Percentiles rank a stretch among this genome's conserved stretches.
Conservation (phyloP, 2,329 filamentous ascomycete genomes). For the Boeremia exigua region DNA sequence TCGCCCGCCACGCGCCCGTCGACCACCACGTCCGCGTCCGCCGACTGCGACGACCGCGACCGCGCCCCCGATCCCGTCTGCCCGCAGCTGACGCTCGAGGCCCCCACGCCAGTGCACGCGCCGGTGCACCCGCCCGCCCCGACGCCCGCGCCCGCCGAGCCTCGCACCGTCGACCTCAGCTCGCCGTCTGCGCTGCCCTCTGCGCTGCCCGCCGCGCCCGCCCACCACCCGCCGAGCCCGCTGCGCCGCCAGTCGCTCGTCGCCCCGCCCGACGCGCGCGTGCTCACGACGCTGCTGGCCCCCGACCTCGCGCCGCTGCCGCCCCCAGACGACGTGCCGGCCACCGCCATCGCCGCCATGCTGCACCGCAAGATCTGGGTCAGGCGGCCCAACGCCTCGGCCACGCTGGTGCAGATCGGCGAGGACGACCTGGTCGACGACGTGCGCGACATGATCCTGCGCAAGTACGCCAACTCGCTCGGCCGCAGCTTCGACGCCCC, state of each 20-base stretch:
- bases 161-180: background rate
- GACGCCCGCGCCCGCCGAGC: too few species aligned
- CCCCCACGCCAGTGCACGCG: too few species aligned
- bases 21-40: conserved; percentile 7
- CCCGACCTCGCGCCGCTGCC: conserved; percentile 41
- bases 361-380: conserved; percentile 89
- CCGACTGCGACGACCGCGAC: conserved; percentile 1
- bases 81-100: too few species aligned
- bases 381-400: conserved; percentile 81
- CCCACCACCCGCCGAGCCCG: conserved; percentile 49
- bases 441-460: conserved; percentile 87
- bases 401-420: conserved; percentile 82
- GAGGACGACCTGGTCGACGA: conserved; percentile 95
- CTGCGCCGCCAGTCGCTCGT: conserved; percentile 49
- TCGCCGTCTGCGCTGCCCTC: too few species aligned
- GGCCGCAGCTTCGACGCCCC: conserved; percentile 89
- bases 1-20: conserved; percentile 17
- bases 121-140: too few species aligned
- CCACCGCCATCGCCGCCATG: conserved; percentile 39
- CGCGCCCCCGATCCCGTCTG: too few species aligned
- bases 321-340: conserved; percentile 50
- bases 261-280: conserved; percentile 48
- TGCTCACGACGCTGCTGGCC: conserved; percentile 62
- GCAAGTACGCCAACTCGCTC: conserved; percentile 92
- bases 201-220: too few species aligned